These are phyloP conservation scores for Sarocladiaceae sp. DNA, from an alignment of 2,329 filamentous ascomycete species.

Conservation along the genomic window DNA sequence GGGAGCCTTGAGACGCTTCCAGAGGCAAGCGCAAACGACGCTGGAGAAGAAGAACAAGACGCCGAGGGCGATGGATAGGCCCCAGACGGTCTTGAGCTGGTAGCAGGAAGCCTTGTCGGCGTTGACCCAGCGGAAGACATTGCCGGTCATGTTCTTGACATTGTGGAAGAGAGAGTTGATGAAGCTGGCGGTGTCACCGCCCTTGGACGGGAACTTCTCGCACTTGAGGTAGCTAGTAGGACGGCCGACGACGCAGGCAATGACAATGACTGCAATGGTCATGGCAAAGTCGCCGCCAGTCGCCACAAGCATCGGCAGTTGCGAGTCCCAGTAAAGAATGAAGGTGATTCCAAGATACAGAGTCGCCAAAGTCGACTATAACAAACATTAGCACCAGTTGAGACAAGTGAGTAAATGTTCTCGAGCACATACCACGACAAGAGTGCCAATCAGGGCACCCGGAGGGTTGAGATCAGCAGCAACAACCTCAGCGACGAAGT, in stretches of 20 bases:
- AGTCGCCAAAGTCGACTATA: slow-evolving; percentile 49
- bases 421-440: slow-evolving; percentile 67
- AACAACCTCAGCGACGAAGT: slow-evolving; percentile 78
- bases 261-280: slow-evolving; percentile 72
- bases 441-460: slow-evolving; percentile 69
- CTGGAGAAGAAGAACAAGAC: slow-evolving; percentile 64
- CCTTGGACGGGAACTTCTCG: slow-evolving; percentile 40
- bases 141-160: slow-evolving; percentile 27
- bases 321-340: slow-evolving; percentile 74
- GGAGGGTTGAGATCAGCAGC: slow-evolving; percentile 61
- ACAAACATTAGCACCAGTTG: neutral
- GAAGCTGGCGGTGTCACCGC: slow-evolving; percentile 37
- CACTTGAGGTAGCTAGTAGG: slow-evolving; percentile 78
- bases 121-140: slow-evolving; percentile 42
- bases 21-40: slow-evolving; percentile 55
- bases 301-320: slow-evolving; percentile 70
- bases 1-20: slow-evolving; percentile 51
- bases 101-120: slow-evolving; percentile 64
- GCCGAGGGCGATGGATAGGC: slow-evolving; percentile 73
- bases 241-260: slow-evolving; percentile 73
- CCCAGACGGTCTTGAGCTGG: slow-evolving; percentile 86
- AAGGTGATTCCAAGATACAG: slow-evolving; percentile 77
- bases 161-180: slow-evolving; percentile 40
- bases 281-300: slow-evolving; percentile 63
- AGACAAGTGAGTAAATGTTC: neutral